Percentiles rank a stretch among this genome's conserved stretches.
Evolutionary conservation across 441 rosid species (phyloP).

Genomic region (Pelargonium australe): DNA sequence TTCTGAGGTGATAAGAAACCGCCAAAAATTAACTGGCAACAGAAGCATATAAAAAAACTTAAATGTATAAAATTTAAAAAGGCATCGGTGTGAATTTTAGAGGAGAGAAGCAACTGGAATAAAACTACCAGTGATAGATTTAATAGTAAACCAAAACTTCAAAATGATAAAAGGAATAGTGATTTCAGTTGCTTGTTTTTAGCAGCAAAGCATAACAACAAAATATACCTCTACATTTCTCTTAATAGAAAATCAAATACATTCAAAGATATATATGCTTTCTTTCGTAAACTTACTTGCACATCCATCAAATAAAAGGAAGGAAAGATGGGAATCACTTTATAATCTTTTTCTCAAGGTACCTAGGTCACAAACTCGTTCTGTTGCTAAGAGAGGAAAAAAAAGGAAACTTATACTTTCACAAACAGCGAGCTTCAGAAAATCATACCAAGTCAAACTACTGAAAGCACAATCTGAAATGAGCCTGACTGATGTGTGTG

Average conservation of each 20-base stretch:
- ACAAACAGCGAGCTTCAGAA: not conserved
- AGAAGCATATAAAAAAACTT: not conserved
- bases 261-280: not conserved
- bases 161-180: not conserved
- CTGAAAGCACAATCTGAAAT: not conserved
- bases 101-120: not conserved
- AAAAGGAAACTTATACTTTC: constrained; percentile 12
- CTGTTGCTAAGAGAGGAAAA: not conserved
- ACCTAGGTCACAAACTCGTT: constrained; percentile 12
- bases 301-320: not conserved
- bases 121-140: not conserved
- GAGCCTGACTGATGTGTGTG: not conserved
- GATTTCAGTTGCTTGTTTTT: too few relatives aligned
- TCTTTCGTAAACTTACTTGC: not conserved
- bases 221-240: not conserved
- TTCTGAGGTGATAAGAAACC: constrained; percentile 7
- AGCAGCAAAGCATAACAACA: not conserved
- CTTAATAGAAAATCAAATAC: not conserved
- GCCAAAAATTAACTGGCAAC: not conserved
- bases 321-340: not conserved
- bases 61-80: not conserved
- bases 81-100: not conserved
- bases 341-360: constrained; percentile 9
- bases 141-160: constrained; percentile 7
- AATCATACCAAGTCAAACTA: constrained; percentile 1